Evolutionary conservation across 148 eudicot species (phyloP).

Genomic region (Camellia sinensis): DNA sequence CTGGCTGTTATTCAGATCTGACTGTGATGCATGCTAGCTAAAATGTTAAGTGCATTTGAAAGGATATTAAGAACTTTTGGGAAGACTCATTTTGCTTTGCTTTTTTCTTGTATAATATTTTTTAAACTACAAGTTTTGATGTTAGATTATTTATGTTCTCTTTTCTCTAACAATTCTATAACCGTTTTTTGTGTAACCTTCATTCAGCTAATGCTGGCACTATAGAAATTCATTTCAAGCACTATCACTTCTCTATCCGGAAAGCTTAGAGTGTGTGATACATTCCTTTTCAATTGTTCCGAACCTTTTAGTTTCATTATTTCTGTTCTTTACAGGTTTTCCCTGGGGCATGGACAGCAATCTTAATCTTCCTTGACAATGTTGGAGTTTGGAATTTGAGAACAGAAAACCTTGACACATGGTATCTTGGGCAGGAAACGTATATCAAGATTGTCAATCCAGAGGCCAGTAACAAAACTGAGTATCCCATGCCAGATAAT

Average conservation of each 20-base stretch:
- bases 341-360: conserved; percentile 98
- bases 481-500: conserved; percentile 72
- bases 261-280: neutral
- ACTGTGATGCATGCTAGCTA: neutral
- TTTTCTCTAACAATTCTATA: neutral
- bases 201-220: too few species aligned
- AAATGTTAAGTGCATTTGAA: neutral
- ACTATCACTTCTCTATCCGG: too few species aligned
- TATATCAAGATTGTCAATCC: conserved; percentile 76
- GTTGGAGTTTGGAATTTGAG: conserved; percentile 96
- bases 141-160: too few species aligned
- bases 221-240: too few species aligned
- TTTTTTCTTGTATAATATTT: too few species aligned
- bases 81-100: neutral
- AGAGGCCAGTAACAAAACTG: conserved; percentile 71
- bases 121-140: too few species aligned
- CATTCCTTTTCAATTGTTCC: neutral
- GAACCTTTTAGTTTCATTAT: neutral
- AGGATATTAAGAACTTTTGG: neutral
- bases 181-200: neutral
- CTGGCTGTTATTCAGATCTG: neutral
- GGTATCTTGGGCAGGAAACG: conserved; percentile 98
- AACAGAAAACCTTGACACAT: conserved; percentile 84
- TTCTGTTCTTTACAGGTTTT: conserved; percentile 52
- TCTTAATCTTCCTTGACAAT: conserved; percentile 82